Evolutionary conservation across 148 eudicot genomes (phyloP), one percentile per base, ranked within the genome.

Genomic region (Fagopyrum esculentum): DNA sequence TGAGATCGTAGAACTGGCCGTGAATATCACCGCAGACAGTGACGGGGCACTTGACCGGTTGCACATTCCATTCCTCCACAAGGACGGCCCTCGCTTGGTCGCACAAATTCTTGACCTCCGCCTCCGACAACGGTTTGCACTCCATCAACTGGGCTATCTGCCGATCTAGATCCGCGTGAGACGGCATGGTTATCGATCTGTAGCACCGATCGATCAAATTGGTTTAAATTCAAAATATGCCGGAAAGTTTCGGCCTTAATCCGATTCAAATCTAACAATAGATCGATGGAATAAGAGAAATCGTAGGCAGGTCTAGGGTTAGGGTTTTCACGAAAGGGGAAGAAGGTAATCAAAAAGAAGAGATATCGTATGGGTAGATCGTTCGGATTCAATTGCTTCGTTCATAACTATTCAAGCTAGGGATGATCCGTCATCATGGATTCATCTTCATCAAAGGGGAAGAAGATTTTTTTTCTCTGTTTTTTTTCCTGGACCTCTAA

Each of bases 21-120:
- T 94, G 98, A 78, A 94, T 91, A 71, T 94, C 98, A 2, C 98
- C 98, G 48, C 98, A 93, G 3, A 93, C 97, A 6, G 98, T 91
- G 8, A 93, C 97, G 45, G 98, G 98, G 66, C 98, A 93, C 76
- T 88, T 93, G 26, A 93, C 98, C 59, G 97, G 94, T 75, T 91
- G 98, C 17, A 93, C 98, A 72, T 93, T 93, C 92, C 92, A 91
- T 76, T 93, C 98, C 75, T 93, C 98, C 3, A 93, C 98, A 73
- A 91, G 81, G 49, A 91, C 86, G 52, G 91, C 97, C 86, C 93
- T 84, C 15, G 98, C 98, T 71, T 91, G 91, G 72, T 94, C 96
- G 79, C 98, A 91, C 69, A 94, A 75, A 64, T 81, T 74, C 86
- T 90, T 91, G 77, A 94, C 97, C 78, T 94, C 97, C 3, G 80